Evolutionary conservation across 257 asterid genomes (phyloP).

Genomic region (Gynochthodes officinalis): DNA sequence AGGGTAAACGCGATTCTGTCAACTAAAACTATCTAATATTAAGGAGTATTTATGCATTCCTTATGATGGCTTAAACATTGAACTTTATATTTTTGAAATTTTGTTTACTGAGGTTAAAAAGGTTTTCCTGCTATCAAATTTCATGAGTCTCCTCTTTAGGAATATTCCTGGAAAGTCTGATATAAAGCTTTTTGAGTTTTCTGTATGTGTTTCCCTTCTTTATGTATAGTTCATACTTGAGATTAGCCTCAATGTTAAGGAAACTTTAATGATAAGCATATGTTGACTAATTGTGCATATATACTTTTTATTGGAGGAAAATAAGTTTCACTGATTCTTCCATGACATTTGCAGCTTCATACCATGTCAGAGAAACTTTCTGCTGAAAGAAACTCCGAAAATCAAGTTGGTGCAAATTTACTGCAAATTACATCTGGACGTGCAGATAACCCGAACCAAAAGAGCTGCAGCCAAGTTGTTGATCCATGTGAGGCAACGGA

Average conservation of each 20-base stretch:
- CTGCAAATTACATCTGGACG: slow-evolving; percentile 16
- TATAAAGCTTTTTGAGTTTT: no score
- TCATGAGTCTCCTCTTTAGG: neutral
- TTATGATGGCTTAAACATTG: neutral
- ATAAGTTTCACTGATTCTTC: neutral
- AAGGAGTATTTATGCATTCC: neutral
- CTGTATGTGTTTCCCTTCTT: no score
- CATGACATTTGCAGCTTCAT: slow-evolving; percentile 30
- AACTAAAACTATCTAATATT: neutral
- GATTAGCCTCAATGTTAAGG: no score
- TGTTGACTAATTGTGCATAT: no score
- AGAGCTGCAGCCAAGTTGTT: slow-evolving; percentile 11
- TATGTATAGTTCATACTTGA: no score
- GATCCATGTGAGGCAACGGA: slow-evolving; percentile 15
- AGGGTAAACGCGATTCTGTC: slow-evolving; percentile 30
- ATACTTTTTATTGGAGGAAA: neutral
- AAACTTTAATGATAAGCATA: no score
- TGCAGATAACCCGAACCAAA: slow-evolving; percentile 15
- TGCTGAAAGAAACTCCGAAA: slow-evolving; percentile 18
- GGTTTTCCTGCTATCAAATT: neutral
- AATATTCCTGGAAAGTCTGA: no score
- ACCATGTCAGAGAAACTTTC: slow-evolving; percentile 30
- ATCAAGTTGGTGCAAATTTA: slow-evolving; percentile 20
- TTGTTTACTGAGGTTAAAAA: neutral
- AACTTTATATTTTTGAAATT: neutral